Percentiles rank a stretch among this genome's conserved stretches.
These are phyloP conservation scores for Aquilaria sinensis DNA, from an alignment of 345 rosid species.

Conservation along the genomic window DNA sequence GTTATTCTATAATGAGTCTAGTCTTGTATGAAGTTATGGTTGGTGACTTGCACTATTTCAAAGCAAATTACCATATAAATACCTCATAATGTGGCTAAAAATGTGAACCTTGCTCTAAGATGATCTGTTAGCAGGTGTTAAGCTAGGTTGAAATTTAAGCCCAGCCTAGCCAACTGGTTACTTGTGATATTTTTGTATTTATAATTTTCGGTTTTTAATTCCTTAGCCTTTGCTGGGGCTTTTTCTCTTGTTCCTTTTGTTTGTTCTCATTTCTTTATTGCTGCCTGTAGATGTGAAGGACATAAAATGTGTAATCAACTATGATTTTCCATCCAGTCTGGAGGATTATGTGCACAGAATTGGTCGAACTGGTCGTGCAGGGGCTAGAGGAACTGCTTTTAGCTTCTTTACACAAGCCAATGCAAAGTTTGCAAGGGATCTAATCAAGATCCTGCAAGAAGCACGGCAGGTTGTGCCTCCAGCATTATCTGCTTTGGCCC, in stretches of 20 bases:
- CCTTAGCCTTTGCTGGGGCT: not conserved
- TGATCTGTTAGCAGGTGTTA: too few relatives aligned
- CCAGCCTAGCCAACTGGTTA: too few relatives aligned
- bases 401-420: constrained; percentile 82
- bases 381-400: constrained; percentile 88
- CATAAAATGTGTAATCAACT: constrained; percentile 95
- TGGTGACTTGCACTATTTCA: too few relatives aligned
- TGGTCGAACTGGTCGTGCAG: constrained; percentile 98
- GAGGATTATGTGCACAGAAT: constrained; percentile 98
- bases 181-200: too few relatives aligned
- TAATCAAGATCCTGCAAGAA: constrained; percentile 82
- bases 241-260: not conserved
- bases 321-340: constrained; percentile 86
- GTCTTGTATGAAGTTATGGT: too few relatives aligned
- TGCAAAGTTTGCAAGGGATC: constrained; percentile 80
- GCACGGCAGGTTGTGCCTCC: constrained; percentile 82
- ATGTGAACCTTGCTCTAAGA: too few relatives aligned
- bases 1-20: too few relatives aligned
- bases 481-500: constrained; percentile 49
- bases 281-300: constrained; percentile 91
- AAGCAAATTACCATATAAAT: too few relatives aligned
- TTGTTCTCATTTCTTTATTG: constrained; percentile 14
- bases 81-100: too few relatives aligned
- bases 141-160: too few relatives aligned
- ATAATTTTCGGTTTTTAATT: not conserved